phyloP scores from a whole-genome alignment of 768 basidiomycete species.

The Termitomyces sp. region DNA sequence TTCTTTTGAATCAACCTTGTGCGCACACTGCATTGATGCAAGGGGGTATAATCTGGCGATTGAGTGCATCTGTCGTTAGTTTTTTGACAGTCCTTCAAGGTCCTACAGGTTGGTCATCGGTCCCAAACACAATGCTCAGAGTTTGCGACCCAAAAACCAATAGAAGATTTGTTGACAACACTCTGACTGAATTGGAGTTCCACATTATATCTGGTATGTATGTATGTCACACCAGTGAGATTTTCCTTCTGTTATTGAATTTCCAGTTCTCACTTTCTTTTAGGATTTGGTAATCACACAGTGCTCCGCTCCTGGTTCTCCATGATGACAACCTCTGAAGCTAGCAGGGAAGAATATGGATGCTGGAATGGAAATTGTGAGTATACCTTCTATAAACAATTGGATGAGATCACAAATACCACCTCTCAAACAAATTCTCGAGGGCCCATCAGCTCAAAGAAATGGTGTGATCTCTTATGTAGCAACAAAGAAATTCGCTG shows the following conservation, averaged over 20 bases:
- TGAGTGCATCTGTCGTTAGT: too few species aligned
- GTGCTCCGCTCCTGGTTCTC: not conserved
- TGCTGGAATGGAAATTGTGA: not conserved
- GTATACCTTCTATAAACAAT: not conserved
- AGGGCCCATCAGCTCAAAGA: not conserved
- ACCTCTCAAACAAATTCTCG: too few species aligned
- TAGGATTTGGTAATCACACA: conserved; percentile 7
- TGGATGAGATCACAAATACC: not conserved
- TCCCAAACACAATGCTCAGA: not conserved
- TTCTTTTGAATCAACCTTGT: too few species aligned
- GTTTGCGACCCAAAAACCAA: too few species aligned
- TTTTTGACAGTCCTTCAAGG: too few species aligned
- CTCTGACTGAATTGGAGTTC: conserved; percentile 7
- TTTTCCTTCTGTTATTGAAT: not conserved
- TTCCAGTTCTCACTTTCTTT: not conserved
- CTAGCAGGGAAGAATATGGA: not conserved
- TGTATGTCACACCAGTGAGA: not conserved
- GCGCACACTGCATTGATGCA: too few species aligned
- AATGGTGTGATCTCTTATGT: conserved; percentile 1
- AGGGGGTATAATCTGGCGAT: too few species aligned
- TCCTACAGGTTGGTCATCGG: too few species aligned
- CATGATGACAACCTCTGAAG: not conserved
- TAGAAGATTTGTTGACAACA: conserved; percentile 11
- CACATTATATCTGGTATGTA: not conserved
- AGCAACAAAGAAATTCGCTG: not conserved